Evolutionary conservation across 1,139 yeast genomes (phyloP), one percentile per base, ranked within the genome.

Genomic region (Geotrichum candidum): DNA sequence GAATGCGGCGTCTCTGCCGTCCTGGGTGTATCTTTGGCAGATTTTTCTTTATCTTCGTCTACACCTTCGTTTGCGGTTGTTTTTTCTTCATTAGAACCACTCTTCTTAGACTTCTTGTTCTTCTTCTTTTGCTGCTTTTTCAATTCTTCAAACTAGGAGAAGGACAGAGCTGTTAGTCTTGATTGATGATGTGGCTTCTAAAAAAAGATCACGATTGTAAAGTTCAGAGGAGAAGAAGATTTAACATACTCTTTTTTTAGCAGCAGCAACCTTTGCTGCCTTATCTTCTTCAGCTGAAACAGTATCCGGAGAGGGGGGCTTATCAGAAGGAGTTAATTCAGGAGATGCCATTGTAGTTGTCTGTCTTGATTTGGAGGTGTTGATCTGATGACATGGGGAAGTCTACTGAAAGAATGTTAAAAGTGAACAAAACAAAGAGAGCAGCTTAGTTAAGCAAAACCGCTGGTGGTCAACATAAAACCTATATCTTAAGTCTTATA

Each of bases 221-320:
- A n/a, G 18, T 15, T 41, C 22, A 52, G 6, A 27, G 18, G 18
- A 18, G 1, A 52, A 27, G 22, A 22, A 54, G 15, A 22, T 10
- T 11, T 25, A 29, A 61, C 69, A n/a, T 65, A 74, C 79, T 71
- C 82, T 81, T 75, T 84, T 84, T 68, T 84, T 80, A 15, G 90
- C 90, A 1, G 84, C 84, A 64, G 84, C 88, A 58, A 86, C 76
- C 71, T 84, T 79, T 68, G 83, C 86, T 63, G 83, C 85, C 65
- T 83, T 82, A 50, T 73, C 66, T 46, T 59, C 61, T 25, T 58
- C 65, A n/a, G 41, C 56, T 18, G 46, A 18, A 31, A 33, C 25
- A 10, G 25, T 35, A 3, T 51, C 56, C 7, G 54, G 50, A 25
- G 29, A 46, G 4, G 59, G 53, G 13, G 53, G 31, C 10, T n/a